phyloP scores from a whole-genome alignment of 352 stramenopile genomes.

The Peronospora belbahrii region DNA sequence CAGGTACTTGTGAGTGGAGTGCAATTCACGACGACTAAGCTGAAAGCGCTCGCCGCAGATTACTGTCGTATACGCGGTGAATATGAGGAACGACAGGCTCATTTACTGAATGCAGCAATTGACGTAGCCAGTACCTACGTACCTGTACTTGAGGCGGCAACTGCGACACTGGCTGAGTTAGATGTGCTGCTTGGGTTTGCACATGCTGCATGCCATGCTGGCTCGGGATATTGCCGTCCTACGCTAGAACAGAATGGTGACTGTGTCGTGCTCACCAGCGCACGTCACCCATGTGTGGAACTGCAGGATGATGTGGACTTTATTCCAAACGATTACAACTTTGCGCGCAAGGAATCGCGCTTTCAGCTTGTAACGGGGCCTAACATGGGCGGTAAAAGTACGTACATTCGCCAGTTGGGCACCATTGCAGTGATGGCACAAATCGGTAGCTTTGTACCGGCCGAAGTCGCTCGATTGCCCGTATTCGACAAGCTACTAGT shows the following conservation, averaged over 20 bases:
- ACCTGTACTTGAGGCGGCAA: constrained; percentile 90
- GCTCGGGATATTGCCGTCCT: constrained; percentile 66
- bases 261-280: constrained; percentile 66
- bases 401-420: constrained; percentile 96
- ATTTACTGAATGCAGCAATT: constrained; percentile 90
- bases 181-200: constrained; percentile 94
- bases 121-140: constrained; percentile 94
- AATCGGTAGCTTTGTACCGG: constrained; percentile 96
- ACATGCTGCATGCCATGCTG: constrained; percentile 89
- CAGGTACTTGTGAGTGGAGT: constrained; percentile 96
- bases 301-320: constrained; percentile 94
- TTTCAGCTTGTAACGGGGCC: constrained; percentile 97
- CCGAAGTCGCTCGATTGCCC: constrained; percentile 81
- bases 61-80: constrained; percentile 81
- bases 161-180: constrained; percentile 83
- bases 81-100: constrained; percentile 89
- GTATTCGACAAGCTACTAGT: constrained; percentile 95
- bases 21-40: constrained; percentile 93
- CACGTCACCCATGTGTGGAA: constrained; percentile 97
- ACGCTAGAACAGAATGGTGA: constrained; percentile 50
- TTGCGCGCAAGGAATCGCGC: constrained; percentile 73
- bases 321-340: constrained; percentile 96
- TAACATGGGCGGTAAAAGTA: constrained; percentile 99
- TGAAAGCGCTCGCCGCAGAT: constrained; percentile 80
- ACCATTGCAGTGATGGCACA: constrained; percentile 93